phyloP scores from a whole-genome alignment of 2,329 filamentous ascomycete genomes.

The Microcyclosporella mali region DNA sequence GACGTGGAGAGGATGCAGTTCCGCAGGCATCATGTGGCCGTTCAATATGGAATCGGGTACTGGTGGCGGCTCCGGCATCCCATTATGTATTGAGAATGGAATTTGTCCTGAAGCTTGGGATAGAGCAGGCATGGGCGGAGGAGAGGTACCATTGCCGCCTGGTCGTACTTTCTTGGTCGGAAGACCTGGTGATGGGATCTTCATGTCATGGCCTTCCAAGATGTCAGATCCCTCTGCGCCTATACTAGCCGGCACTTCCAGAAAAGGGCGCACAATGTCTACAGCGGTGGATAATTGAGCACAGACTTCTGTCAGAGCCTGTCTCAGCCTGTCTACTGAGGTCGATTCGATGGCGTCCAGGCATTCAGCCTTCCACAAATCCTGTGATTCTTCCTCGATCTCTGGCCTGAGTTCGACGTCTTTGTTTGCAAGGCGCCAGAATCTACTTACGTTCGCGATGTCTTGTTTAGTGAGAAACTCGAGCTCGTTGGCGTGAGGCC shows the following conservation, averaged over 20 bases:
- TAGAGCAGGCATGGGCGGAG: too few species aligned
- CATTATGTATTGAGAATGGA: too few species aligned
- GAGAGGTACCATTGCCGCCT: too few species aligned
- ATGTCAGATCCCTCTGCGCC: constrained; percentile 2
- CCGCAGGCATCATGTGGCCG: too few species aligned
- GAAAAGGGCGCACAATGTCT: constrained; percentile 13
- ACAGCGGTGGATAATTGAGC: constrained; percentile 15
- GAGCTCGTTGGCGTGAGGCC: constrained; percentile 11
- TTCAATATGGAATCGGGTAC: too few species aligned
- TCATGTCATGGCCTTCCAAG: constrained; percentile 13
- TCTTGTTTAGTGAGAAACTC: constrained; percentile 16
- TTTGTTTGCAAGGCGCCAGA: constrained; percentile 17
- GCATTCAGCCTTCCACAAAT: constrained; percentile 10
- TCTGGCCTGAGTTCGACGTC: constrained; percentile 15
- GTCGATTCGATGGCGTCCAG: constrained; percentile 16
- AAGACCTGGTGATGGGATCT: constrained; percentile 7
- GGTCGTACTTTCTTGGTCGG: constrained; percentile 2
- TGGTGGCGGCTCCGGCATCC: too few species aligned
- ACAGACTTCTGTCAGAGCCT: constrained; percentile 19
- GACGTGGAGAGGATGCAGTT: too few species aligned
- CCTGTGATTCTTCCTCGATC: constrained; percentile 13
- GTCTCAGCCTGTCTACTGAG: constrained; percentile 9
- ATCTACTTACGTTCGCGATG: constrained; percentile 16
- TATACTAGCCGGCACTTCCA: constrained; percentile 6
- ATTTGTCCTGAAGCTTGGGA: too few species aligned